Percentiles rank a stretch among this genome's conserved stretches.
These are phyloP conservation scores for Phalaenopsis equestris DNA, from an alignment of 106 monocot species.

Conservation along the genomic window DNA sequence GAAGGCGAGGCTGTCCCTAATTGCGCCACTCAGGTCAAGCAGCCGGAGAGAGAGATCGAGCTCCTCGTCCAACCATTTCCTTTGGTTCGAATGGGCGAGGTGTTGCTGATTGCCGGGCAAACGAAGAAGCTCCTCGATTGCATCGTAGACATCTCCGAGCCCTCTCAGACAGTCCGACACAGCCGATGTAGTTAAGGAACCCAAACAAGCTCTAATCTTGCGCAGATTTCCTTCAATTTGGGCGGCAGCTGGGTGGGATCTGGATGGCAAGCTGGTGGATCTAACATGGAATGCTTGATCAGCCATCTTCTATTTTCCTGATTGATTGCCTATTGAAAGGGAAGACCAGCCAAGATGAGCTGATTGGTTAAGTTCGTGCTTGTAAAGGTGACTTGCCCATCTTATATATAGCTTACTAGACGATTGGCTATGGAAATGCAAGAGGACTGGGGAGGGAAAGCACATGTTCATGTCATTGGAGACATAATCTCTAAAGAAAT, in stretches of 20 bases:
- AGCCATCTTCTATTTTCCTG: neutral
- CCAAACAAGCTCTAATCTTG: conserved; percentile 5
- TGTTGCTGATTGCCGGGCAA: conserved; percentile 19
- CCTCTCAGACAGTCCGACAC: conserved; percentile 13
- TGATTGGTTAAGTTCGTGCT: neutral
- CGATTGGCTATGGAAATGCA: neutral
- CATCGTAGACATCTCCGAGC: conserved; percentile 18
- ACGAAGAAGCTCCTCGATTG: conserved; percentile 24
- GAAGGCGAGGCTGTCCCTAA: conserved; percentile 11
- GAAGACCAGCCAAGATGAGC: neutral
- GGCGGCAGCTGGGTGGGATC: conserved; percentile 14
- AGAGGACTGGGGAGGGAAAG: neutral
- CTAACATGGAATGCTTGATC: conserved; percentile 19
- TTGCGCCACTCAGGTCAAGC: conserved; percentile 17
- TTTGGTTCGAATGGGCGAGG: conserved; percentile 5
- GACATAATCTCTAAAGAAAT: neutral
- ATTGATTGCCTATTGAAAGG: neutral
- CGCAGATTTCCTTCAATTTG: conserved; percentile 18
- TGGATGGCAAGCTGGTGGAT: conserved; percentile 42
- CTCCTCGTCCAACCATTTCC: conserved; percentile 29
- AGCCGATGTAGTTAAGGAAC: neutral
- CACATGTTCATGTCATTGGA: neutral
- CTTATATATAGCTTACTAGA: neutral
- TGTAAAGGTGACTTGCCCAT: neutral
- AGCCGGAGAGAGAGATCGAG: conserved; percentile 27